Conservation (phyloP, 371 early-diverging fungal genomes). For the Lichtheimia ornata region DNA sequence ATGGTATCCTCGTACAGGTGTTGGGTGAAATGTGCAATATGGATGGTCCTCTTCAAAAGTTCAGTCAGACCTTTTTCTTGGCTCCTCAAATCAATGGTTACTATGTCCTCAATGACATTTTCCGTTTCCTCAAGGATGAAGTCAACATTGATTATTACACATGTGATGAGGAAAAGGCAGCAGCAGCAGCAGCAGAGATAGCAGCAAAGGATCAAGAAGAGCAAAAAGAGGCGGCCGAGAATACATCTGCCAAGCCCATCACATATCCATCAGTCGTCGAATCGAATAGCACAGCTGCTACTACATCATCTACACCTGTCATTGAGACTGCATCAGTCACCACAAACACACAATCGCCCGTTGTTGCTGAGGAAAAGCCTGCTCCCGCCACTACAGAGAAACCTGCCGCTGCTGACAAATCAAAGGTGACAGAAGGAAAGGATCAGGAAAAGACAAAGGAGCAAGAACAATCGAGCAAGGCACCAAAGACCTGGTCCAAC, state of each 20-base stretch:
- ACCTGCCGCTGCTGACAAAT: not conserved
- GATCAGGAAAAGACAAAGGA: constrained; percentile 7
- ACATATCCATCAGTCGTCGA: constrained; percentile 9
- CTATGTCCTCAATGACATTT: constrained; percentile 93
- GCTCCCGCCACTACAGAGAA: constrained; percentile 1
- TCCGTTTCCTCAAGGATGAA: constrained; percentile 91
- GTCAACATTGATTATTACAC: constrained; percentile 23
- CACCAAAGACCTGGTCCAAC: constrained; percentile 57
- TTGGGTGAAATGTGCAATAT: constrained; percentile 91
- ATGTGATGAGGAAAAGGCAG: constrained; percentile 14
- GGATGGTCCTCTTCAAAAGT: constrained; percentile 77
- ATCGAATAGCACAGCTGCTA: constrained; percentile 20
- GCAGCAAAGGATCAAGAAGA: constrained; percentile 7
- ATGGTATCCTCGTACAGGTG: constrained; percentile 89
- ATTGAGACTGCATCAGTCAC: constrained; percentile 3
- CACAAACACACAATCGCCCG: not conserved
- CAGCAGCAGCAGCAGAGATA: constrained; percentile 2
- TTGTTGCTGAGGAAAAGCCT: constrained; percentile 3
- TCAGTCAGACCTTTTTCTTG: constrained; percentile 93
- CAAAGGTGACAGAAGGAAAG: constrained; percentile 8
- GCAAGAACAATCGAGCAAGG: constrained; percentile 5
- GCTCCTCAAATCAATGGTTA: constrained; percentile 90
- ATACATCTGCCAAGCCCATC: not conserved
- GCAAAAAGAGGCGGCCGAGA: constrained; percentile 2
- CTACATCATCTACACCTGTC: constrained; percentile 18